These are phyloP conservation scores for Amauroascus niger DNA, from an alignment of 2,329 filamentous ascomycete species.

Conservation along the genomic window DNA sequence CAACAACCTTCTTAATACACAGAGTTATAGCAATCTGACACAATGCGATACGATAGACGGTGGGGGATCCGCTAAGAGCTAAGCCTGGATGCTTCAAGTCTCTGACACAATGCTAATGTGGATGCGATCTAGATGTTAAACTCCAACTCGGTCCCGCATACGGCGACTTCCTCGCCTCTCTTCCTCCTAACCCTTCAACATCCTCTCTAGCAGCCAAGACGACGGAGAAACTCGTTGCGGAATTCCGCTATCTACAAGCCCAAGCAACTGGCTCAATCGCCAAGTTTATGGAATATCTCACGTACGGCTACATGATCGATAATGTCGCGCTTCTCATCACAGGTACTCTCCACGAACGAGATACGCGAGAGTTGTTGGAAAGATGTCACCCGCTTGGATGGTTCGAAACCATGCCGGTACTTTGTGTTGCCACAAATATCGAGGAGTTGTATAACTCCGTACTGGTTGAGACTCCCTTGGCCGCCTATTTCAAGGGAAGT, in stretches of 20 bases:
- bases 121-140: slow-evolving; percentile 67
- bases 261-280: slow-evolving; percentile 85
- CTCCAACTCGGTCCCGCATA: slow-evolving; percentile 94
- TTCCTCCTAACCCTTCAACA: slow-evolving; percentile 93
- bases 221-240: slow-evolving; percentile 93
- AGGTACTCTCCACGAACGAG: slow-evolving; percentile 90
- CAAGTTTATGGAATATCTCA: slow-evolving; percentile 96
- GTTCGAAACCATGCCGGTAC: slow-evolving; percentile 98
- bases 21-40: slow-evolving; percentile 90
- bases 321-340: slow-evolving; percentile 97
- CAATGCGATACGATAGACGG: slow-evolving; percentile 98
- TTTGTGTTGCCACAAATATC: slow-evolving; percentile 96
- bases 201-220: slow-evolving; percentile 90
- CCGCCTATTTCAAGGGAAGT: slow-evolving; percentile 94
- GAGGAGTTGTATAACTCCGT: slow-evolving; percentile 98
- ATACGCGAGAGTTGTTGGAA: slow-evolving; percentile 89
- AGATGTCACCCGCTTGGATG: slow-evolving; percentile 93
- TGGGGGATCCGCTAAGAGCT: slow-evolving; percentile 33
- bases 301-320: slow-evolving; percentile 99
- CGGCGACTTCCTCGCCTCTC: slow-evolving; percentile 86
- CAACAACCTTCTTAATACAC: slow-evolving; percentile 78
- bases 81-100: not conserved
- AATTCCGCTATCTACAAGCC: slow-evolving; percentile 91
- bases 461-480: slow-evolving; percentile 88
- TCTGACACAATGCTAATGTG: not conserved